Evolutionary conservation across 2,329 filamentous ascomycete genomes (phyloP).

Genomic region (Metarhizium robertsii): DNA sequence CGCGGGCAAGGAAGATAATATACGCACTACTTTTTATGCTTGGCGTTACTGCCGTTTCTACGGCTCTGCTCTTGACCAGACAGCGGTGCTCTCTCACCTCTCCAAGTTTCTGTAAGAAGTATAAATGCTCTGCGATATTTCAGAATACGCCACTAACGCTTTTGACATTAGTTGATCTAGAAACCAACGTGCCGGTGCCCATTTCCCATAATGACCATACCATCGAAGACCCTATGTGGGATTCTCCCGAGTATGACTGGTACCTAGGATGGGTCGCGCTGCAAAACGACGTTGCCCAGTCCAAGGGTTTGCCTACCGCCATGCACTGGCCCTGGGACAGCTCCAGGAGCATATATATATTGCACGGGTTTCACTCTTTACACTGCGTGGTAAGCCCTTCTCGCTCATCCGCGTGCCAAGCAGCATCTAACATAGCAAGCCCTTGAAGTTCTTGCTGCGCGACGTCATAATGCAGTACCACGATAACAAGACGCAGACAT

Average conservation of each 20-base stretch:
- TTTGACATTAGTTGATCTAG: too few relatives aligned
- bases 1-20: too few relatives aligned
- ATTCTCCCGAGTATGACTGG: slow-evolving; percentile 1
- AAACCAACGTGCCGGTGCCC: too few relatives aligned
- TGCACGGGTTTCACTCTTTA: slow-evolving; percentile 19
- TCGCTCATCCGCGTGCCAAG: background rate
- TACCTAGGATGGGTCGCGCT: slow-evolving; percentile 1
- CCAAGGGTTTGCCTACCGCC: slow-evolving; percentile 12
- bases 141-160: too few relatives aligned
- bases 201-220: slow-evolving; percentile 4
- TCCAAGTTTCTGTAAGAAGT: too few relatives aligned
- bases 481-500: background rate
- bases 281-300: slow-evolving; percentile 10
- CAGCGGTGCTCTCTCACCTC: too few relatives aligned
- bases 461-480: slow-evolving; percentile 8
- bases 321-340: slow-evolving; percentile 22
- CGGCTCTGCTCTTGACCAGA: too few relatives aligned
- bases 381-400: slow-evolving; percentile 16
- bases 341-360: slow-evolving; percentile 17
- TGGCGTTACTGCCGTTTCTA: too few relatives aligned
- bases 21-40: too few relatives aligned
- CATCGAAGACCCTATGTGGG: slow-evolving; percentile 5
- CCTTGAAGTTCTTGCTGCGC: slow-evolving; percentile 5
- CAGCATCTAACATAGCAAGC: slow-evolving; percentile 3
- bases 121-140: too few relatives aligned